Percentiles rank a stretch among this genome's conserved stretches.
Conservation (phyloP, 176 grass and related monocot species). For the Microstegium vimineum region DNA sequence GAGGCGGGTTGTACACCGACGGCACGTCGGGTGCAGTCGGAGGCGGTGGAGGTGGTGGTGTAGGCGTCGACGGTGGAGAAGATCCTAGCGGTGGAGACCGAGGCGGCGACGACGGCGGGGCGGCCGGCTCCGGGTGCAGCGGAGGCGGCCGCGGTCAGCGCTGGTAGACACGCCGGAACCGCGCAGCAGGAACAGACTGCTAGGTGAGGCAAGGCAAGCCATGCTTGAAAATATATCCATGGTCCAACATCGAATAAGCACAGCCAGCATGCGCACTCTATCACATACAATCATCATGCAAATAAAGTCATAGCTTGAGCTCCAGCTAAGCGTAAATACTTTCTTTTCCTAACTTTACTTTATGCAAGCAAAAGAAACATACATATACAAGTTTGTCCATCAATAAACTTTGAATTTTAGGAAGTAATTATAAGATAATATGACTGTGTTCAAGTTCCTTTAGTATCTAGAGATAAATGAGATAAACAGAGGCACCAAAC, state of each 20-base stretch:
- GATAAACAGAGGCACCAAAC: background rate
- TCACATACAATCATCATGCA: background rate
- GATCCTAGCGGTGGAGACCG: too few relatives aligned
- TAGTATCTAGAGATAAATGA: background rate
- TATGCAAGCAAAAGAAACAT: background rate
- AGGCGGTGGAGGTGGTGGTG: too few relatives aligned
- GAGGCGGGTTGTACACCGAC: too few relatives aligned
- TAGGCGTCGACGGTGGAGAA: too few relatives aligned
- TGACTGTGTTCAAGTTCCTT: slow-evolving; percentile 12
- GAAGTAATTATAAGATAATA: background rate
- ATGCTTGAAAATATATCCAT: background rate
- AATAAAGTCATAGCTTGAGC: background rate
- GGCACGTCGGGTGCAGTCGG: too few relatives aligned
- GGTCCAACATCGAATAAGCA: background rate
- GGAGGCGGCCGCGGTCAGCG: too few relatives aligned
- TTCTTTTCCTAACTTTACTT: background rate
- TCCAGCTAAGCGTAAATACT: background rate
- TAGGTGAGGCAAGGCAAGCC: background rate
- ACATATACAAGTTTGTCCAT: background rate
- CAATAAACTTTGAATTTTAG: background rate
- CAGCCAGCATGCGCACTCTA: background rate
- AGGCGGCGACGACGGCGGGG: too few relatives aligned
- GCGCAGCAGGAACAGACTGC: background rate
- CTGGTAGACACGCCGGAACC: too few relatives aligned
- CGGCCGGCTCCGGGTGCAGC: too few relatives aligned